Base-by-base conservation (phyloP, 345 rosid species). In the Excoecaria cochinchinensis region DNA sequence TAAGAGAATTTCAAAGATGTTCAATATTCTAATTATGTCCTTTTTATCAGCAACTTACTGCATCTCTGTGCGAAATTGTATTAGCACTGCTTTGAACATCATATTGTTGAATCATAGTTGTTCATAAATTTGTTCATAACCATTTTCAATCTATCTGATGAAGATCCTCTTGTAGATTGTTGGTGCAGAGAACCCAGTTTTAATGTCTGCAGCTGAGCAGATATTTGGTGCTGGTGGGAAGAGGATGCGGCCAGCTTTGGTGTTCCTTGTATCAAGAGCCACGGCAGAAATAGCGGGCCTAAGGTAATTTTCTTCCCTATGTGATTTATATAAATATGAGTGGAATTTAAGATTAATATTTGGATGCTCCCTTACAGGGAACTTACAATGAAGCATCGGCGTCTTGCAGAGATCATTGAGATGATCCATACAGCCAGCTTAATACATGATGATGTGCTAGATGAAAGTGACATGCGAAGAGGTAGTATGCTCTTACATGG, bases 391-490 rank as follows among this genome's bases (percentile, higher is more conserved):
- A 88, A 95, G 78, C 98, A 91, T 86, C 85, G 89, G 24, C 99
- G 91, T 63, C 84, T 95, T 73, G 99, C 97, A 42, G 99, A 95
- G 87, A 95, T 95, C 76, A 95, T 93, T 68, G 99, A 95, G 85
- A 91, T 95, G 98, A 93, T 95, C 79, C 99, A 95, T 70, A 91
- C 99, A 4, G 99, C 99, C 50, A 95, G 99, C 80, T 90, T 95
- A 86, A 95, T 95, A 60, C 98, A 95, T 25, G 99, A 95, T 55
- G 99, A 93, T 80, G 98, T 95, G 55, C 82, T 95, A 71, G 98
- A 95, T 72, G 98, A 95, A 70, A 95, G 98, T 82, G 86, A 89
- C 76, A 82, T 91, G 90, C 80, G 99, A 87, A 95, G 98, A 91
- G 99, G 99, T 92, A 79, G 25, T 74, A 21, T 67, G 16, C 55